Evolutionary conservation across 2,329 filamentous ascomycete species (phyloP), one percentile per base, ranked within the genome.

Genomic region (Thelonectria olida): DNA sequence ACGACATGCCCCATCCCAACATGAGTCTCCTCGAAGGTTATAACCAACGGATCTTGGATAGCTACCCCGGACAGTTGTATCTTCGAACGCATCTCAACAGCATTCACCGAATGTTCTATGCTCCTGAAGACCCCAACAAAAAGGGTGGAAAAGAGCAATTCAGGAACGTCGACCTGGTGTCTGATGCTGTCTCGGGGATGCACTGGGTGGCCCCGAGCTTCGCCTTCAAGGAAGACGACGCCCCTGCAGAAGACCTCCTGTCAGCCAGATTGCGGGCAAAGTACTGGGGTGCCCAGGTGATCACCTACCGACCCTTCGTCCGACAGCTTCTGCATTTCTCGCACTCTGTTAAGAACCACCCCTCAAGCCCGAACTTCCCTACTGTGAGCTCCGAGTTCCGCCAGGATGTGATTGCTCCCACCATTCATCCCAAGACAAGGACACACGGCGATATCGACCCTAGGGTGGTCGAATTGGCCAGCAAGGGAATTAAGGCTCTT

Each of bases 261-360:
- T 83, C 88, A 12, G 95, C 95, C 28, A 88, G 96, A 20, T 82
- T 98, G 63, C 89, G 95, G 41, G 96, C 92, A 13, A 98, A 99
- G 76, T 98, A 96, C 76, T 98, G 95, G 82, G 96, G 96, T 19
- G 94, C 93, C 0, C 87, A 91, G 66, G 93, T 96, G 64, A 94
- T 98, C 73, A 94, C 95, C 23, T 91, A 96, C 74, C 87, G 96
- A 22, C 92, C 92, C 1, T 93, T 95, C 62, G 75, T 90, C 54
- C 79, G 82, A 64, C 80, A 84, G 62, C 84, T 90, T 45, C 76
- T 90, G 67, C 76, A 88, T 65, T 76, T 80, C 73, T 78, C 80
- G 58, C 68, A 77, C 64, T 68, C 76, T 69, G 72, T 74, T 67
- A 71, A 74, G 61, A 73, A 75, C 15, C 74, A 77, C 63, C 76